Evolutionary conservation across 1,139 yeast species (phyloP), one percentile per base, ranked within the genome.

Genomic region (Citeromyces hawaiiensis): DNA sequence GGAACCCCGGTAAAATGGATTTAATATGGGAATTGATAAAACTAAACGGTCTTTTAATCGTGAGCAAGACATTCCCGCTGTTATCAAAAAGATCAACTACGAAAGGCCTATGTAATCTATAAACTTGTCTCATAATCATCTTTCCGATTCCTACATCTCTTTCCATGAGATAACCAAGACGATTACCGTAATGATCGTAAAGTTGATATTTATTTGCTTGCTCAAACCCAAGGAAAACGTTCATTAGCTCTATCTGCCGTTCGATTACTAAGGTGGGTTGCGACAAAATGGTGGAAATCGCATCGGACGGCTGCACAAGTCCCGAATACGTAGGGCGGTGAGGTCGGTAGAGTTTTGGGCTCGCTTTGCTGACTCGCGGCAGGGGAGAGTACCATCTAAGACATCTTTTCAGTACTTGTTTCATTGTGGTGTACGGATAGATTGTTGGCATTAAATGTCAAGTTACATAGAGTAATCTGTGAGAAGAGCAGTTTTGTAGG

Each of bases 231-330:
- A 88, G 55, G 40, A 87, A 70, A 13, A 91, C 66, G 53, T 86
- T 88, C 86, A 86, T 79, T 61, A 81, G 70, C 57, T 91, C 97
- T 32, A 91, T 64, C 53, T 85, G 83, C 43, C 98, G 69, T 54
- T 88, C 96, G 40, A 91, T 74, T 1, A 88, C 87, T 30, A 91
- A 58, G 3, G 91, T 82, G 1, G 96, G 96, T 51, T 83, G 86
- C 36, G 69, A 66, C 35, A 86, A 58, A 11, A 83, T 61, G 32
- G 66, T 64, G 35, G 68, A 67, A 25, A 79, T 64, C 0, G 79
- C 76, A 51, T 79, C 85, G 15, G 67, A 57, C 2, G 64, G 65
- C 4, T 72, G 68, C 17, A 77, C 64, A 16, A 71, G 47, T 10
- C 35, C 38, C 4, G 34, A 32, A 5, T 33, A n/a, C 15, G 18